Conservation (phyloP, 1,139 yeast species). For the Suhomyces bribrorum region DNA sequence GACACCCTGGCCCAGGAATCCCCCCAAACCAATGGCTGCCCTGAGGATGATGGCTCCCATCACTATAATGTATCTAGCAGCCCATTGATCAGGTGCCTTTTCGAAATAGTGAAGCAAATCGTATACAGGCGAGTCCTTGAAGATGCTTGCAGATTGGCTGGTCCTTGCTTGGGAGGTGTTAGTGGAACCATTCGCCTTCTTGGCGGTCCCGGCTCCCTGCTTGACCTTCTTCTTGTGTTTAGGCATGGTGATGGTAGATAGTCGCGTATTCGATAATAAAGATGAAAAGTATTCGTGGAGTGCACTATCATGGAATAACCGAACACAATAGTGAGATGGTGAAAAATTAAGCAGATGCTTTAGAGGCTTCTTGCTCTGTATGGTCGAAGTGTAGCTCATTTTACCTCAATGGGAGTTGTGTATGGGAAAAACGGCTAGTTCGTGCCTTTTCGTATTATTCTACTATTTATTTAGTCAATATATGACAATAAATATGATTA, state of each 20-base stretch:
- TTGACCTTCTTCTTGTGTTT: slow-evolving; percentile 15
- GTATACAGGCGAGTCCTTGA: slow-evolving; percentile 37
- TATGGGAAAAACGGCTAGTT: too few relatives aligned
- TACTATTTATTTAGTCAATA: too few relatives aligned
- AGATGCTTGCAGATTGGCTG: slow-evolving; percentile 13
- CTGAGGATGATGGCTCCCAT: slow-evolving; percentile 75
- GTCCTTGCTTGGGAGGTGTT: neutral
- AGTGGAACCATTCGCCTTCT: neutral
- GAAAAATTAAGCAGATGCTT: too few relatives aligned
- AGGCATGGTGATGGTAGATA: slow-evolving; percentile 8
- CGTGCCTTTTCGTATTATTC: too few relatives aligned
- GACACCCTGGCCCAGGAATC: slow-evolving; percentile 69
- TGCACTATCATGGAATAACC: too few relatives aligned
- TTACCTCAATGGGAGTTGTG: too few relatives aligned
- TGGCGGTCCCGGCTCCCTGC: neutral
- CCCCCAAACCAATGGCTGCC: slow-evolving; percentile 86
- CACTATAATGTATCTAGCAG: slow-evolving; percentile 75
- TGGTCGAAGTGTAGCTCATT: too few relatives aligned
- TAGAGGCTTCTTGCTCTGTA: too few relatives aligned
- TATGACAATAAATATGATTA: too few relatives aligned
- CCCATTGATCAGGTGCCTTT: slow-evolving; percentile 84
- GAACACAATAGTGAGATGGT: neutral
- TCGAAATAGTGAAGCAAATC: slow-evolving; percentile 44
- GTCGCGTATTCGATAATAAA: too few relatives aligned
- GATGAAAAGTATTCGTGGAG: neutral